These are phyloP conservation scores for Fusarium virguliforme DNA, from an alignment of 2,329 filamentous ascomycete species.

Conservation along the genomic window DNA sequence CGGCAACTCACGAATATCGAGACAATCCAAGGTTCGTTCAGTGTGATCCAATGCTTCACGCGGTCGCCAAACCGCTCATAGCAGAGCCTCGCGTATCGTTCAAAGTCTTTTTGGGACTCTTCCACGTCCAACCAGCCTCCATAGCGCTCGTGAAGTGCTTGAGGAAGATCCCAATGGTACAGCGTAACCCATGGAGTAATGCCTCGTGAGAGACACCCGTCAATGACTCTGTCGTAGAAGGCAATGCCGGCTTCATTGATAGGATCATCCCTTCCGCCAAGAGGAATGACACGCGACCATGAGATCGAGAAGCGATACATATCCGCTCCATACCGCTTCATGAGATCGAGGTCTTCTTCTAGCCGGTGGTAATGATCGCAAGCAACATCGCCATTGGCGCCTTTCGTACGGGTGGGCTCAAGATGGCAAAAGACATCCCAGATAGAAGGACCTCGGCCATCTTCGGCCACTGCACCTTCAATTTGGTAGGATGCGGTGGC, in stretches of 20 bases:
- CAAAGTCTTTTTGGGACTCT: slow-evolving; percentile 56
- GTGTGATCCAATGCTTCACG: slow-evolving; percentile 59
- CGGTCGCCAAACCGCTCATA: slow-evolving; percentile 61
- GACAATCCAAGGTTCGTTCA: slow-evolving; percentile 60
- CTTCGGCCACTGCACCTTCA: slow-evolving; percentile 61
- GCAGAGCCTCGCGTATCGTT: slow-evolving; percentile 57
- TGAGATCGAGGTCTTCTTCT: slow-evolving; percentile 71
- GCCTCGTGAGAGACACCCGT: slow-evolving; percentile 69
- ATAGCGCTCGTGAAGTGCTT: slow-evolving; percentile 57
- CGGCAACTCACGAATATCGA: slow-evolving; percentile 52
- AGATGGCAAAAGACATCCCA: slow-evolving; percentile 63
- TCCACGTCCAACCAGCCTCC: slow-evolving; percentile 55
- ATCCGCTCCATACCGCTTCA: slow-evolving; percentile 71
- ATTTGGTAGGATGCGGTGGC: slow-evolving; percentile 63
- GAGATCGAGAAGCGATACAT: slow-evolving; percentile 77
- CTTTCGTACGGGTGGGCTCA: slow-evolving; percentile 59
- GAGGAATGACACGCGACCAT: slow-evolving; percentile 77
- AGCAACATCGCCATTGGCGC: slow-evolving; percentile 64
- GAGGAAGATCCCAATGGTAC: slow-evolving; percentile 74
- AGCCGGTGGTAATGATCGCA: slow-evolving; percentile 62
- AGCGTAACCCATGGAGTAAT: slow-evolving; percentile 76
- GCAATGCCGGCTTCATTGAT: slow-evolving; percentile 74
- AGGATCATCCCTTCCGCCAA: slow-evolving; percentile 74
- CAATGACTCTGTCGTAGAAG: slow-evolving; percentile 73
- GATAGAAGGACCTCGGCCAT: slow-evolving; percentile 61